These are phyloP conservation scores for Phytopythium sindhum DNA, from an alignment of 352 stramenopile species.

Conservation along the genomic window DNA sequence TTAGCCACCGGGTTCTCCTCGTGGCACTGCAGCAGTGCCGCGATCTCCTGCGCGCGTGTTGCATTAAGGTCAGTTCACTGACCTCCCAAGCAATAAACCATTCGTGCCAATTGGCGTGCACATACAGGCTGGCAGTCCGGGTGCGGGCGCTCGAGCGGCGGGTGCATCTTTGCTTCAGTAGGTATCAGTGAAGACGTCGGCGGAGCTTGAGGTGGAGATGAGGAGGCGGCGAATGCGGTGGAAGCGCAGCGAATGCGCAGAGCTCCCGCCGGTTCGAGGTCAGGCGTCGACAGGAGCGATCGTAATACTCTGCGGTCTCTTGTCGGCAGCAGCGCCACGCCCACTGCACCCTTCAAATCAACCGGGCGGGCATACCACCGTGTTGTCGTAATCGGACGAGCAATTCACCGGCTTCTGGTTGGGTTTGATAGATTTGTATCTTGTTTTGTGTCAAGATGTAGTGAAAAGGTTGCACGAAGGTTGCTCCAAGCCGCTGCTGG, in stretches of 20 bases:
- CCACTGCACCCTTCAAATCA: constrained; percentile 8
- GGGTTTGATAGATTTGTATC: no score
- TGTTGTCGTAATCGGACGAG: background rate
- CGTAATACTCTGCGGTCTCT: background rate
- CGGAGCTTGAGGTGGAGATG: constrained; percentile 4
- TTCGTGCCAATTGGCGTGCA: background rate
- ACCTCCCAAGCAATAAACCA: background rate
- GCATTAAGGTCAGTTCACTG: background rate
- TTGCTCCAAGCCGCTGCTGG: background rate
- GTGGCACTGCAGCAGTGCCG: constrained; percentile 64
- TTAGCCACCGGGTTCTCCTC: constrained; percentile 73
- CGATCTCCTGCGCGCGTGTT: constrained; percentile 52
- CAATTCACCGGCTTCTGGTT: background rate
- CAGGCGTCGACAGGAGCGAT: background rate
- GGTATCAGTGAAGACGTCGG: background rate
- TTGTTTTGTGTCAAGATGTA: background rate
- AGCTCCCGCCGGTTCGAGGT: background rate
- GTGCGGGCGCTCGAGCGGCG: constrained; percentile 75
- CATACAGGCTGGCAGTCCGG: constrained; percentile 77
- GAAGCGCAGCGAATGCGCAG: background rate
- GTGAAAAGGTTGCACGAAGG: background rate
- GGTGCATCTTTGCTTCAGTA: constrained; percentile 43
- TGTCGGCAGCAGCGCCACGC: background rate
- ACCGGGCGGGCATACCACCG: background rate
- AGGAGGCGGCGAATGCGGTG: background rate